Base-by-base conservation (phyloP, 2,329 filamentous ascomycete genomes). In the Colletotrichum aenigma region DNA sequence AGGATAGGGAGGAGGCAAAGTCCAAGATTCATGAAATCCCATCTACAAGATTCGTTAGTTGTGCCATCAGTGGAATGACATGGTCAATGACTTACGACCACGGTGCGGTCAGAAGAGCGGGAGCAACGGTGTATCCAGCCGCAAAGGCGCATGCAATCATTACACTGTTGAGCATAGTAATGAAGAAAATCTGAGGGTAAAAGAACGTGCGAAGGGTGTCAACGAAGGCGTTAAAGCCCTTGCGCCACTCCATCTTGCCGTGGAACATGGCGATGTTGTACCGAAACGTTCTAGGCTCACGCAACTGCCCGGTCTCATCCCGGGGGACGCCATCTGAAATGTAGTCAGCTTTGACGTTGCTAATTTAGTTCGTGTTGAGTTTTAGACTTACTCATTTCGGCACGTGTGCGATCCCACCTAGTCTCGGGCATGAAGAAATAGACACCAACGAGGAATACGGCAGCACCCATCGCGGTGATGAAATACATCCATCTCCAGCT, bases 401-500 rank as follows among this genome's bases (percentile, higher is more conserved):
- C 79, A 9, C 74, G 76, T 0, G 82, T 80, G 12, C 84, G 79
- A 1, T 77, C 77, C 80, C 81, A 84, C 4, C 81, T 78, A 0
- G 84, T 85, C 78, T 86, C 84, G 1, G 84, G 84, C 16, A 85
- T 76, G 21, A 82, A 80, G 6, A 78, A 62, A 21, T 84, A 77
- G 9, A 85, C 73, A 1, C 78, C 66, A 7, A 85, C 76, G 7
- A 85, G 74, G 34, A 79, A 69, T 13, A 81, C 71, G 3, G 80
- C 82, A 6, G 80, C 68, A 4, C 77, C 79, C 4, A 76, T 79
- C 0, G 82, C 82, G 2, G 82, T 82, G 32, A 82, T 79, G 36
- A 78, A 83, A 70, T 86, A 85, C 26, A 86, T 77, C 77, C 78
- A 83, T 18, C 84, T 79, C 84, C 83, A 85, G 64, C 77, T 79